phyloP scores from a whole-genome alignment of 2,329 filamentous ascomycete species.

The Colletotrichum incanum region DNA sequence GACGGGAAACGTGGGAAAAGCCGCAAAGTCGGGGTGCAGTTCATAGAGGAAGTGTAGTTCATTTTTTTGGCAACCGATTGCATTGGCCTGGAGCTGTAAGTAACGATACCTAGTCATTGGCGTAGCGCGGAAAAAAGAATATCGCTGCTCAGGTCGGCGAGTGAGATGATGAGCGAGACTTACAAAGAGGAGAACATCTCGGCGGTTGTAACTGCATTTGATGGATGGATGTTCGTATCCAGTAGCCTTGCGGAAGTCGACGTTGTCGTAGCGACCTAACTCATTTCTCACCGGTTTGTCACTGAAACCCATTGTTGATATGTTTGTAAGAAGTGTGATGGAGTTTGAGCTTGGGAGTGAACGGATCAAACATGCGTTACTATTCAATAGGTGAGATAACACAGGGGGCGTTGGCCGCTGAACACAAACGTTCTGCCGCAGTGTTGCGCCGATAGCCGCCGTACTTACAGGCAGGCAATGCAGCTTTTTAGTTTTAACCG shows the following conservation, averaged over 20 bases:
- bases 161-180: constrained; percentile 8
- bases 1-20: constrained; percentile 64
- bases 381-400: no score
- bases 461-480: not conserved
- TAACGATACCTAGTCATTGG: not conserved
- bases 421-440: not conserved
- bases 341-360: not conserved
- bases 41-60: constrained; percentile 63
- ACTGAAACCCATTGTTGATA: constrained; percentile 39
- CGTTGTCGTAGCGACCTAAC: constrained; percentile 58
- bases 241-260: constrained; percentile 58
- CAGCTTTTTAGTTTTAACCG: not conserved
- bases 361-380: not conserved
- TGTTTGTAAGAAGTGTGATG: not conserved
- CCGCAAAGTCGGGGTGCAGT: constrained; percentile 59
- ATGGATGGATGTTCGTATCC: constrained; percentile 56
- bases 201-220: constrained; percentile 59
- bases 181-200: constrained; percentile 60
- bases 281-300: constrained; percentile 55
- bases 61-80: constrained; percentile 56
- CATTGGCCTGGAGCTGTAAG: constrained; percentile 52
- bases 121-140: not conserved
- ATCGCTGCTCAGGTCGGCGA: not conserved
- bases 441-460: not conserved
- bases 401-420: constrained; percentile 5